Base-by-base conservation (phyloP, 805 yeast species). In the Saturnispora saitoi region DNA sequence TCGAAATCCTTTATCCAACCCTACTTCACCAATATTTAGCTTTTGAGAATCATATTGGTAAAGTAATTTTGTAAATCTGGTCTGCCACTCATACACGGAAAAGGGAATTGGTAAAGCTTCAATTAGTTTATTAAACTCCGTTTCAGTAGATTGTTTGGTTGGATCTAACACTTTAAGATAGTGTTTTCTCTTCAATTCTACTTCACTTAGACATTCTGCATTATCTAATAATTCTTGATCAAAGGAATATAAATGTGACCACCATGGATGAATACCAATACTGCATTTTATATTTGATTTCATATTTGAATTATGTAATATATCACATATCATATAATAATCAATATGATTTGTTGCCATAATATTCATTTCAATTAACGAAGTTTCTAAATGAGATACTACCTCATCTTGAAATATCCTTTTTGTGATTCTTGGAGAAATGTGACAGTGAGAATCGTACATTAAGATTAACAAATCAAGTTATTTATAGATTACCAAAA, bases 201-300 rank as follows among this genome's bases (percentile, higher is more conserved):
- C 1, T 20, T 41, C 32, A 26, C 24, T 28, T 7, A 29, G 11
- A 31, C 45, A 14, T 1, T 50, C 55, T 3, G 52, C 17, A 15
- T 37, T 38, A 17, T 14, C 32, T 5, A 31, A 7, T 8, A 50
- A 17, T 7, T 48, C 43, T 15, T 55, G 51, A 1, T 56, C 61
- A n/a, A 64, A 56, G 2, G 75, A 67, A 53, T 78, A 83, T 17
- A 82, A 54, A 61, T 90, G 95, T 3, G 80, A 66, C 58, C 77
- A 90, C 98, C 98, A 91, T 0, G 99, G 99, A 64, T 91, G 99
- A 1, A 88, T 69, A 0, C 98, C 95, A 58, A 77, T 76, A 36
- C 76, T 75, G 0, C 83, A 76, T 8, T 67, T 60, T 1, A 73
- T 52, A 3, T 43, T 14, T 3, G 55, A 54, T 42, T 22, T 51